A percentile compares a stretch with the other conserved stretches of the same genome.
Conservation (phyloP, 1,284 basidiomycete species). For the Trametes sp. region DNA sequence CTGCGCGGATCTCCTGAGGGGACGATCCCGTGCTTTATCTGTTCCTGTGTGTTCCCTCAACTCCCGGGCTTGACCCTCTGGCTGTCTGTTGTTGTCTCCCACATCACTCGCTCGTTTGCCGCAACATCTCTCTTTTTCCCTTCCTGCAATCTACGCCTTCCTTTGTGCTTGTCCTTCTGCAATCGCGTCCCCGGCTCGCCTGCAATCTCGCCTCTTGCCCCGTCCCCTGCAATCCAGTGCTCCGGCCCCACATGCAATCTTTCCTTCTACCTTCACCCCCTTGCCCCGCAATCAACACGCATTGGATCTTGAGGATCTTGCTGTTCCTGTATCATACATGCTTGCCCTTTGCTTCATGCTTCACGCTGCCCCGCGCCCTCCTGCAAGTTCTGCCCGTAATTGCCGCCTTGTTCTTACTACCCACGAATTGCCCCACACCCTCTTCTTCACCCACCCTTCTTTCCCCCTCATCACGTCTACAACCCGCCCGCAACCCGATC, state of each 20-base stretch:
- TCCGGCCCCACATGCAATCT: constrained; percentile 14
- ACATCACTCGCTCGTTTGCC: constrained; percentile 13
- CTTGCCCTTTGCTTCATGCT: constrained; percentile 1
- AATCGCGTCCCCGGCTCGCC: neutral
- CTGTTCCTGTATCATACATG: constrained; percentile 31
- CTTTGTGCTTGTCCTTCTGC: neutral
- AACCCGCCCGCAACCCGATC: neutral
- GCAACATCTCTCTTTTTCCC: constrained; percentile 1
- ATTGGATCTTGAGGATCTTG: constrained; percentile 33
- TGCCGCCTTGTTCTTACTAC: constrained; percentile 14
- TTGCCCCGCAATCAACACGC: constrained; percentile 10
- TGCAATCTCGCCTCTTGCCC: neutral
- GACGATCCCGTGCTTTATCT: neutral
- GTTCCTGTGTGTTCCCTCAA: neutral
- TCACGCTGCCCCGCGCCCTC: too few species aligned
- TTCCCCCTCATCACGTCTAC: neutral
- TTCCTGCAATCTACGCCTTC: constrained; percentile 2
- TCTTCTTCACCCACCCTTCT: neutral
- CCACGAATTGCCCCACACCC: neutral
- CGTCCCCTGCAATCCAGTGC: constrained; percentile 12
- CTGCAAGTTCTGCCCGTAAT: constrained; percentile 2
- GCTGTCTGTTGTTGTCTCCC: constrained; percentile 7
- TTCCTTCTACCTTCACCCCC: constrained; percentile 1
- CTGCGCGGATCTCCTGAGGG: neutral
- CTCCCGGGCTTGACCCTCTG: neutral